A percentile compares a stretch with the other conserved stretches of the same genome.
These are phyloP conservation scores for Fraxinus dipetala DNA, from an alignment of 305 asterid genomes.

Conservation along the genomic window DNA sequence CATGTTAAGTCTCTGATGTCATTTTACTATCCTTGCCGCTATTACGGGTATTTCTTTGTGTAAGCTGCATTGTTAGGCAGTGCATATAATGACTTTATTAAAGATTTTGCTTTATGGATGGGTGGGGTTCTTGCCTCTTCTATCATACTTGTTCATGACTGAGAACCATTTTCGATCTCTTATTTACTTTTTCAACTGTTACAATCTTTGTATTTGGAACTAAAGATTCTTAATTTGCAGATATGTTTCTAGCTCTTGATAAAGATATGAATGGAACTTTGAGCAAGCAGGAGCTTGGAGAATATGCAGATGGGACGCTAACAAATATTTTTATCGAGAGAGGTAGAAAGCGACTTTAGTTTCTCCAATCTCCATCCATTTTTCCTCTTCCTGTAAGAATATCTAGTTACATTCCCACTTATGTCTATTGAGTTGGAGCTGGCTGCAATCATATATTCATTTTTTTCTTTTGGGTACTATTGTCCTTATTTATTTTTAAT, in stretches of 20 bases:
- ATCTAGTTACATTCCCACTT: neutral
- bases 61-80: slow-evolving; percentile 8
- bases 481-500: neutral
- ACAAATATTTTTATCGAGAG: slow-evolving; percentile 54
- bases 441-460: neutral
- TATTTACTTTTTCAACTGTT: neutral
- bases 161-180: neutral
- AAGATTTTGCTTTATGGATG: neutral
- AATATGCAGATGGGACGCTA: slow-evolving; percentile 54
- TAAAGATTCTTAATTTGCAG: slow-evolving; percentile 24
- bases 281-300: slow-evolving; percentile 55
- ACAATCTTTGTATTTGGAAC: neutral
- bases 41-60: slow-evolving; percentile 9
- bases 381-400: neutral
- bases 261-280: slow-evolving; percentile 53
- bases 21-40: neutral
- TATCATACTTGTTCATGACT: neutral
- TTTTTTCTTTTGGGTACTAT: neutral
- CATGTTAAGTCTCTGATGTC: neutral
- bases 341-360: slow-evolving; percentile 25
- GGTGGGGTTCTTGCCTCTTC: neutral
- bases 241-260: slow-evolving; percentile 58
- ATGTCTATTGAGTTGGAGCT: neutral
- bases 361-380: neutral
- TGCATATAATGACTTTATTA: neutral